phyloP scores from a whole-genome alignment of 345 rosid species.

The thale cress (Arabidopsis thaliana) region DNA sequence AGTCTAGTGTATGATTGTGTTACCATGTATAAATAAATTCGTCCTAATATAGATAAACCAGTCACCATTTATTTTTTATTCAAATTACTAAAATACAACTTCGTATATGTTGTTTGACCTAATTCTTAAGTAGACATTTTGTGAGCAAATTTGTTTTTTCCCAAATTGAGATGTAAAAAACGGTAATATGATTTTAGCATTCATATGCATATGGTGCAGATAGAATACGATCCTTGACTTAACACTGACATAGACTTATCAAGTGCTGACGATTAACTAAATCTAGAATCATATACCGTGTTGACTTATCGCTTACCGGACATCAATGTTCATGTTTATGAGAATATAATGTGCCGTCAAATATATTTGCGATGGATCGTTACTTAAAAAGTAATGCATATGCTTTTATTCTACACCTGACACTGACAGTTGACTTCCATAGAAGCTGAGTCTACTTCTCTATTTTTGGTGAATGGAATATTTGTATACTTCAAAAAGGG shows the following conservation, averaged over 20 bases:
- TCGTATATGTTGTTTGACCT: not conserved
- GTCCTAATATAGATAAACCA: not conserved
- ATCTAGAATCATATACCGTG: constrained; percentile 45
- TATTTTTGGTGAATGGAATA: constrained; percentile 36
- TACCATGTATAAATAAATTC: not conserved
- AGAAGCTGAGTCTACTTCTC: constrained; percentile 13
- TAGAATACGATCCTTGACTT: constrained; percentile 42
- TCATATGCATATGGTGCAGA: constrained; percentile 29
- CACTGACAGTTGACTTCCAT: constrained; percentile 41
- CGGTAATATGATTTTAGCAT: constrained; percentile 21
- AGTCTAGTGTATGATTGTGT: constrained; percentile 6
- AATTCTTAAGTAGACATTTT: not conserved
- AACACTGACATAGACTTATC: constrained; percentile 39
- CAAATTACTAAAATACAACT: constrained; percentile 11
- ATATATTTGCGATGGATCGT: constrained; percentile 22
- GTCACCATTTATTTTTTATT: not conserved
- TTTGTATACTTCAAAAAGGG: constrained; percentile 23
- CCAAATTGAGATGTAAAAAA: constrained; percentile 2
- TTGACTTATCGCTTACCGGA: constrained; percentile 44
- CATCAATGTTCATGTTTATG: constrained; percentile 26
- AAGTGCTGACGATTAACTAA: constrained; percentile 36
- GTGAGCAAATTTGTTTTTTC: not conserved
- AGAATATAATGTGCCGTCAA: constrained; percentile 30
- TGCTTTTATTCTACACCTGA: constrained; percentile 33
- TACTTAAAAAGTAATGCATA: constrained; percentile 24